phyloP scores from a whole-genome alignment of 2,329 filamentous ascomycete genomes.

The Colletotrichum magnum region DNA sequence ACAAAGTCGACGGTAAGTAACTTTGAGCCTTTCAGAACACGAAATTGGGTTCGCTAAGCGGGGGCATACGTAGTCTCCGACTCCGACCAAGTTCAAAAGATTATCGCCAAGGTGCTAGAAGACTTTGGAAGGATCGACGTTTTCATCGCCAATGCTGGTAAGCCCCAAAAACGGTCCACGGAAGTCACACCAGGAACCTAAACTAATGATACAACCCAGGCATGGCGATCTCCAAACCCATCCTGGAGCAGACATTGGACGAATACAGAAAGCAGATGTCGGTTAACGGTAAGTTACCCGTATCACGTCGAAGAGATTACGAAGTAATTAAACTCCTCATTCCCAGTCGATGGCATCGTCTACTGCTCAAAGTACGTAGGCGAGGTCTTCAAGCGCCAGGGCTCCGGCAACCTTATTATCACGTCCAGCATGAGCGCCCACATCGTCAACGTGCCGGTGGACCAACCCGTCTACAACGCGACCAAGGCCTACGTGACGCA shows the following conservation, averaged over 20 bases:
- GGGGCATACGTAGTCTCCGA: conserved; percentile 55
- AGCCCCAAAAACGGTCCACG: not conserved
- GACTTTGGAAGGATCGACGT: conserved; percentile 60
- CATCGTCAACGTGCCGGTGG: conserved; percentile 66
- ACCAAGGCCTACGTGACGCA: conserved; percentile 70
- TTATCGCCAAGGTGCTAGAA: conserved; percentile 50
- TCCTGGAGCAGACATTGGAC: conserved; percentile 66
- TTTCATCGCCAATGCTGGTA: conserved; percentile 60
- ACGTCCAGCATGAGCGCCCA: conserved; percentile 64
- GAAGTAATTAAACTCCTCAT: not conserved
- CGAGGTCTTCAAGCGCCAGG: conserved; percentile 58
- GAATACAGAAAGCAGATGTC: conserved; percentile 67
- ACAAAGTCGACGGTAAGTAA: conserved; percentile 57
- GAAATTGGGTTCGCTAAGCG: not conserved
- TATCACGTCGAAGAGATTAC: too few relatives aligned
- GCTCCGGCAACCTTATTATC: conserved; percentile 65
- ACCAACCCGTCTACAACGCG: conserved; percentile 63
- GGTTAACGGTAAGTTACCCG: conserved; percentile 61
- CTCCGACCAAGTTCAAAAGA: conserved; percentile 50
- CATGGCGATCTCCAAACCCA: conserved; percentile 67
- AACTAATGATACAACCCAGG: conserved; percentile 42
- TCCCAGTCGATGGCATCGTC: conserved; percentile 59
- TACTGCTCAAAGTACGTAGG: conserved; percentile 60
- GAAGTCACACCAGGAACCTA: fast-evolving
- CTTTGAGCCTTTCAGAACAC: not conserved